phyloP scores from a whole-genome alignment of 345 rosid species.

The Xanthoceras sorbifolium region DNA sequence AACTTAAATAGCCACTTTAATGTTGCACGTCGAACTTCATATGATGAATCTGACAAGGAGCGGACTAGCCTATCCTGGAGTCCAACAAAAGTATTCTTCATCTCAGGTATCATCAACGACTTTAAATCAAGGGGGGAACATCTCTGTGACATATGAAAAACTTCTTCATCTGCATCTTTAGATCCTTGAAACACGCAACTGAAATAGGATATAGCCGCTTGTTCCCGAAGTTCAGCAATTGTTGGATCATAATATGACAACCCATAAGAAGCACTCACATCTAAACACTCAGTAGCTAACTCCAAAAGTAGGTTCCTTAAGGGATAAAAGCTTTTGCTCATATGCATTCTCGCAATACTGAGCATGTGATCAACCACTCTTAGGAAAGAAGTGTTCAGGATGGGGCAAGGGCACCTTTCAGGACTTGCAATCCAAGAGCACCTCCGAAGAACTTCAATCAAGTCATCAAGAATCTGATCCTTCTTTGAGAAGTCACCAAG shows the following conservation, averaged over 20 bases:
- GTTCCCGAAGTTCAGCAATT: slow-evolving; percentile 75
- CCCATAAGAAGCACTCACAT: slow-evolving; percentile 54
- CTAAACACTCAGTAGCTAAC: slow-evolving; percentile 65
- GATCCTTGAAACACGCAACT: slow-evolving; percentile 69
- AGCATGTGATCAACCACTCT: slow-evolving; percentile 81
- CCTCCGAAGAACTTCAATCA: slow-evolving; percentile 51
- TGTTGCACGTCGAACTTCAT: slow-evolving; percentile 88
- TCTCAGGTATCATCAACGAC: slow-evolving; percentile 33
- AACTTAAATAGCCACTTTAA: slow-evolving; percentile 83
- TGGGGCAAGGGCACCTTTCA: slow-evolving; percentile 73
- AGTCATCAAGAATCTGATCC: slow-evolving; percentile 70
- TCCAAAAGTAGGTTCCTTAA: slow-evolving; percentile 62
- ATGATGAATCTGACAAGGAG: slow-evolving; percentile 70
- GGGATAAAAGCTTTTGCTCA: slow-evolving; percentile 38
- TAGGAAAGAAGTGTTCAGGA: slow-evolving; percentile 71
- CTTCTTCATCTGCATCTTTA: slow-evolving; percentile 45
- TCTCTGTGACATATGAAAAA: slow-evolving; percentile 40
- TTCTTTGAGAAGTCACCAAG: slow-evolving; percentile 73
- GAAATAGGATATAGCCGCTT: slow-evolving; percentile 77
- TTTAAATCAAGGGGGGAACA: slow-evolving; percentile 25
- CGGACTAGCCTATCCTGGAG: slow-evolving; percentile 57
- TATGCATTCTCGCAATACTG: slow-evolving; percentile 51
- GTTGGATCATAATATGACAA: slow-evolving; percentile 78
- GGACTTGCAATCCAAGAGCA: slow-evolving; percentile 82
- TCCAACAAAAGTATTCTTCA: slow-evolving; percentile 36